These are phyloP conservation scores for Fusarium pseudoanthophilum DNA, from an alignment of 2,329 filamentous ascomycete species.

Conservation along the genomic window DNA sequence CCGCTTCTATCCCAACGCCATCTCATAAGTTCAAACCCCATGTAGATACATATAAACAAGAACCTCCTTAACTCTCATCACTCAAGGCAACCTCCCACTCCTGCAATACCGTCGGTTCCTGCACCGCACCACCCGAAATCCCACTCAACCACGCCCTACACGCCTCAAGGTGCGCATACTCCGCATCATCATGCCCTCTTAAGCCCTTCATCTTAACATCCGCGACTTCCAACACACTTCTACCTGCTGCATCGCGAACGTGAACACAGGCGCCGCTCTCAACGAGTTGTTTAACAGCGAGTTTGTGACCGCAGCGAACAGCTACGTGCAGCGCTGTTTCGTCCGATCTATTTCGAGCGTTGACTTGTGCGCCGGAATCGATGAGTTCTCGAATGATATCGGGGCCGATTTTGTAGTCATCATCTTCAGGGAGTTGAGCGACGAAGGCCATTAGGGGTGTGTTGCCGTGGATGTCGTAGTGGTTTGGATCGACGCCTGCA, in stretches of 20 bases:
- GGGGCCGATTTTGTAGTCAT: slow-evolving; percentile 60
- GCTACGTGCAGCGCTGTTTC: slow-evolving; percentile 67
- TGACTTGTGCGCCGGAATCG: slow-evolving; percentile 55
- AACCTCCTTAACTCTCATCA: background rate
- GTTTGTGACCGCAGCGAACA: slow-evolving; percentile 63
- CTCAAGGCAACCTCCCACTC: slow-evolving; percentile 52
- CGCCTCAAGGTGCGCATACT: slow-evolving; percentile 57
- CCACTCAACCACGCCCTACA: slow-evolving; percentile 60
- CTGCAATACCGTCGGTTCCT: slow-evolving; percentile 53
- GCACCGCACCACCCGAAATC: slow-evolving; percentile 46
- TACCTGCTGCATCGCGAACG: slow-evolving; percentile 56
- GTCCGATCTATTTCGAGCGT: slow-evolving; percentile 63
- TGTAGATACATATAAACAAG: background rate
- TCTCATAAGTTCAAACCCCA: background rate
- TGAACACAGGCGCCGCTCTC: slow-evolving; percentile 60
- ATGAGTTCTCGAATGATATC: slow-evolving; percentile 58
- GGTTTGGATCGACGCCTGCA: slow-evolving; percentile 59
- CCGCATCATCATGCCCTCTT: slow-evolving; percentile 44
- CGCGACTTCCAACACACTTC: slow-evolving; percentile 58
- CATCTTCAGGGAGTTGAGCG: slow-evolving; percentile 60
- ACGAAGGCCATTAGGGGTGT: slow-evolving; percentile 68
- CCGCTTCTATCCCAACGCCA: slow-evolving; percentile 24
- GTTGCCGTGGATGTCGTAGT: slow-evolving; percentile 62
- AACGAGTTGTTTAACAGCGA: slow-evolving; percentile 60
- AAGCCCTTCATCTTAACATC: slow-evolving; percentile 53